Base-by-base conservation (phyloP, 1,284 basidiomycete species). In the Cryptococcus sp. region DNA sequence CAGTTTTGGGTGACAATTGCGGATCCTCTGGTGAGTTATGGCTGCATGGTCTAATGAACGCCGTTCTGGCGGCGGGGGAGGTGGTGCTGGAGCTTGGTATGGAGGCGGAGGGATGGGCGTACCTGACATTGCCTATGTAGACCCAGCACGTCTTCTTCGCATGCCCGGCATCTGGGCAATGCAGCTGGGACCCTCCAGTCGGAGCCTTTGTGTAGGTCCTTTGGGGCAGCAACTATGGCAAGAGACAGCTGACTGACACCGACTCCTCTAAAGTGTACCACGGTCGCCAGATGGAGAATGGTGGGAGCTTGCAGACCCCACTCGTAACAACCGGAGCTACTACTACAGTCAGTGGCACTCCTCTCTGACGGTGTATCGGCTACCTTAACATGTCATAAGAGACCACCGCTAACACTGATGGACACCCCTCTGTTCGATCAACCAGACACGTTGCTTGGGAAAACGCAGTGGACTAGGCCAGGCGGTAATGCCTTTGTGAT, bases 221-320 rank as follows among this genome's bases (percentile, higher is more conserved):
- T 18, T 28, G 7, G 7, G 13, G 20, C 18, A 89, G 72, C 74
- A 85, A 33, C 9, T 80, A 18, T 33, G 9, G 39, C 21, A n/a
- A 21, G 16, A 21, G 33, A 43, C 5, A 24, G 20, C 15, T 12
- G 16, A 23, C 43, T 49, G 36, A 24, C 6, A 37, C 20, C n/a
- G 33, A 40, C n/a, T 39, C 28, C 87, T 46, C 43, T 38, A 28
- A 37, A 61, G 59, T 16, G 79, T 97, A 37, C 93, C 92, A 23
- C 88, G 89, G 7, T 88, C 82, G 59, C 81, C 84, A 3, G 85
- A 88, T 36, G 93, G 93, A 46, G 91, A 95, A 72, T 97, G 92
- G 92, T 95, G 92, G 91, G 91, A 96, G 75, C 82, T 96, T 62
- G 81, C 82, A 44, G 92, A 95, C 74, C 85, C 89, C 38, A 82